Evolutionary conservation across 768 basidiomycete genomes (phyloP).

Genomic region (Nevesoporus exiguus): DNA sequence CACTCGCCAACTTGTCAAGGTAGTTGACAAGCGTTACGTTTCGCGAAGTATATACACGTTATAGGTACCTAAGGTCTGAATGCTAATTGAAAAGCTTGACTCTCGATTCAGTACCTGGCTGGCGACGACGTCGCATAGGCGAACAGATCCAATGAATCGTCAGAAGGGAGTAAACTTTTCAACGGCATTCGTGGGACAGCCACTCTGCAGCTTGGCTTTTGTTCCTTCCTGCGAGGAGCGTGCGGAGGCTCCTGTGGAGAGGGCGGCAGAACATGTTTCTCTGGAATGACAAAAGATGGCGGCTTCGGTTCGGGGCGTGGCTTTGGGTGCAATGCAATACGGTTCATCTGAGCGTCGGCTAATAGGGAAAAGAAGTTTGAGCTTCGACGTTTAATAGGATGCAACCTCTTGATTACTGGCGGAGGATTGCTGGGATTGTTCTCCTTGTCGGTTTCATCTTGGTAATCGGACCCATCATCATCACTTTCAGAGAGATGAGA

Average conservation of each 20-base stretch:
- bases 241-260: conserved; percentile 6
- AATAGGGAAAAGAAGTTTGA: conserved; percentile 39
- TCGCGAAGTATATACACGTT: not conserved
- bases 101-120: conserved; percentile 13
- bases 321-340: conserved; percentile 34
- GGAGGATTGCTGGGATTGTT: conserved; percentile 9
- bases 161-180: conserved; percentile 33
- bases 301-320: not conserved
- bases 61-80: not conserved
- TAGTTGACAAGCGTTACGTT: too few species aligned
- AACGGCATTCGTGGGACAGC: not conserved
- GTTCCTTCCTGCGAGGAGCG: conserved; percentile 9
- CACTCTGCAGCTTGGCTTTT: conserved; percentile 3
- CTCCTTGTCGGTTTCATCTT: conserved; percentile 22
- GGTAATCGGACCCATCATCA: conserved; percentile 22
- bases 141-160: conserved; percentile 52
- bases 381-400: conserved; percentile 15
- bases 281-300: conserved; percentile 13
- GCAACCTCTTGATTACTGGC: conserved; percentile 7
- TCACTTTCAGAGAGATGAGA: conserved; percentile 13
- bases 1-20: too few species aligned
- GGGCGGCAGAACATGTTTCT: conserved; percentile 10
- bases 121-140: conserved; percentile 35
- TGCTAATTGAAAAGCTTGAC: not conserved
- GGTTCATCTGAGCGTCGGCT: conserved; percentile 38